These are phyloP conservation scores for Aspergillus puulaauensis DNA, from an alignment of 2,329 filamentous ascomycete species.

Conservation along the genomic window DNA sequence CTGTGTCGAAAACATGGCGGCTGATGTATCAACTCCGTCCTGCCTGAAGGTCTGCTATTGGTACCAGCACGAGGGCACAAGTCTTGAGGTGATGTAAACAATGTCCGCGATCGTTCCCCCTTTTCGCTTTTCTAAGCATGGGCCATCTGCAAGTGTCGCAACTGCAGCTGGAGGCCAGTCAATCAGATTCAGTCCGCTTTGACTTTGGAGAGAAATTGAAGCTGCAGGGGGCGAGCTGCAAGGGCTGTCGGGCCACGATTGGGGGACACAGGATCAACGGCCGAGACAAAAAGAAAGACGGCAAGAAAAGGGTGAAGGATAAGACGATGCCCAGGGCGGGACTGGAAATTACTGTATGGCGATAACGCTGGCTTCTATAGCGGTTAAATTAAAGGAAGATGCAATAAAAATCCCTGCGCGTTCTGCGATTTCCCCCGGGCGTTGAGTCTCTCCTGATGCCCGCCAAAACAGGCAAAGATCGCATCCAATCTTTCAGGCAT, in stretches of 20 bases:
- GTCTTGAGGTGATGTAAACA: background rate
- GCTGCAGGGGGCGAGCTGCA: constrained; percentile 12
- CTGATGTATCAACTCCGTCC: constrained; percentile 1
- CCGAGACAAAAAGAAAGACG: background rate
- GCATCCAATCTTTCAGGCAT: background rate
- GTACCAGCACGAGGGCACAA: constrained; percentile 3
- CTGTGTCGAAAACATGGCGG: constrained; percentile 10
- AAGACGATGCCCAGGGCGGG: background rate
- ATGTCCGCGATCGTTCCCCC: background rate
- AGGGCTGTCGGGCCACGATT: background rate
- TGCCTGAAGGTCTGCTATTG: background rate
- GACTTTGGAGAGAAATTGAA: background rate
- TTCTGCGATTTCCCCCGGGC: background rate
- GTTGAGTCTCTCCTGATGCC: constrained; percentile 5
- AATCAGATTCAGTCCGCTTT: background rate
- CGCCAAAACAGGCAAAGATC: constrained; percentile 7
- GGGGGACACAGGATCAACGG: background rate
- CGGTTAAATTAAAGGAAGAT: background rate
- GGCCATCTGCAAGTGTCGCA: constrained; percentile 4
- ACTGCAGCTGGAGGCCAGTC: background rate
- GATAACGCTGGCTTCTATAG: background rate
- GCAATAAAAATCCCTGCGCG: background rate
- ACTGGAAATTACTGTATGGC: background rate
- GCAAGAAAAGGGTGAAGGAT: background rate
- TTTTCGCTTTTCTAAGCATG: constrained; percentile 7